Conservation (phyloP, 768 basidiomycete genomes). For the Boletales sp. region DNA sequence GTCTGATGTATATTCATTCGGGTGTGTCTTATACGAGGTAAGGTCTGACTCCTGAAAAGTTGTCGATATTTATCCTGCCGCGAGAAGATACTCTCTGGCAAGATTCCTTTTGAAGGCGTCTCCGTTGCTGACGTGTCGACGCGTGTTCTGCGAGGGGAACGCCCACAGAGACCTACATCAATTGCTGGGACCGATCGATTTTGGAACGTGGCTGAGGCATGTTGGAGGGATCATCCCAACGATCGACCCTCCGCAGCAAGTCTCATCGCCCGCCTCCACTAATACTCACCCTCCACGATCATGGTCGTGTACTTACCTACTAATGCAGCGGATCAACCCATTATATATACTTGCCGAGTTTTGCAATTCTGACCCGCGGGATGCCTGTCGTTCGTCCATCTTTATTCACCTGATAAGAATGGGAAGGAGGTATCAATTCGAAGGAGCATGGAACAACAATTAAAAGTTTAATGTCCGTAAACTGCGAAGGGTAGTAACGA, state of each 20-base stretch:
- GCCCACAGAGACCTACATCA: conserved; percentile 7
- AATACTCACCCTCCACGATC: neutral
- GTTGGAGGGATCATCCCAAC: conserved; percentile 9
- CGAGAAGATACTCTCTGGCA: conserved; percentile 18
- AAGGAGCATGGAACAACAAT: conserved; percentile 12
- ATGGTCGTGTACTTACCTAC: neutral
- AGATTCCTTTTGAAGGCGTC: conserved; percentile 8
- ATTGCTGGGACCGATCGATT: conserved; percentile 6
- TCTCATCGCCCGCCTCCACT: neutral
- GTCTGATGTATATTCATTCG: conserved; percentile 27
- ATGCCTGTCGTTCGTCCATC: neutral
- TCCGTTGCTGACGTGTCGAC: neutral
- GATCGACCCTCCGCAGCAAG: conserved; percentile 12
- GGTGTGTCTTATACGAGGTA: conserved; percentile 31
- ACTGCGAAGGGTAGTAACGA: conserved; percentile 6
- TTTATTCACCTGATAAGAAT: neutral
- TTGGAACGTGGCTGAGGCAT: conserved; percentile 9
- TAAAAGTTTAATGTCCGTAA: conserved; percentile 16
- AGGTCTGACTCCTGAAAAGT: neutral
- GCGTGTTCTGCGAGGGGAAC: neutral
- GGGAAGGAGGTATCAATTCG: conserved; percentile 4
- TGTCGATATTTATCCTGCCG: neutral
- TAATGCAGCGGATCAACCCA: neutral
- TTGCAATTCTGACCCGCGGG: neutral
- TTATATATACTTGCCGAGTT: neutral